A percentile compares a stretch with the other conserved stretches of the same genome.
phyloP scores from a whole-genome alignment of 176 grass and related monocot genomes.

The Carex parvula region DNA sequence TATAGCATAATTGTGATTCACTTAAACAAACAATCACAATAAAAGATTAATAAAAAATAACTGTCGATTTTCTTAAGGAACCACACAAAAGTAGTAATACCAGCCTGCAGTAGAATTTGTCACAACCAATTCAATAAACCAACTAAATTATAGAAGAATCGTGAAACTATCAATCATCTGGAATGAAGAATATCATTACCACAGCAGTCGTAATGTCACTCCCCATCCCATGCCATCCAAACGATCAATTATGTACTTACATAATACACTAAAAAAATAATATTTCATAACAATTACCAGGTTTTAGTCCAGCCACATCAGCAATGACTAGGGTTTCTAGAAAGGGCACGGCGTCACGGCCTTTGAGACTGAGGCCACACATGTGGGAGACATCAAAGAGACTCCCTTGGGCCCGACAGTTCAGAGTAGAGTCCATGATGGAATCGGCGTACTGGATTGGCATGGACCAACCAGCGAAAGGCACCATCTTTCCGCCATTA shows the following conservation, averaged over 20 bases:
- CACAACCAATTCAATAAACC: background rate
- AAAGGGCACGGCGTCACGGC: constrained; percentile 55
- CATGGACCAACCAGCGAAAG: constrained; percentile 97
- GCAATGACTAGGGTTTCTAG: constrained; percentile 88
- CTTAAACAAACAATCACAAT: background rate
- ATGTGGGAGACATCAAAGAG: constrained; percentile 99
- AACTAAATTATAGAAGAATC: background rate
- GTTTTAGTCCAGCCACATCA: constrained; percentile 57
- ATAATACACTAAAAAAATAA: background rate
- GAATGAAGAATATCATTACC: background rate
- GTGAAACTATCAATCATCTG: background rate
- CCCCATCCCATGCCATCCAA: background rate
- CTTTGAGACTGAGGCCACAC: constrained; percentile 78
- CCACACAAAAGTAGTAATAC: background rate
- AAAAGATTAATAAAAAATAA: background rate
- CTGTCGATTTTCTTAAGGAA: background rate
- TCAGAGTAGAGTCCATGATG: constrained; percentile 99
- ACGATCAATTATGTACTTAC: background rate
- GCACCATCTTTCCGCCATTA: constrained; percentile 92
- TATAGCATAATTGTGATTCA: background rate
- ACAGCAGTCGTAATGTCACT: background rate
- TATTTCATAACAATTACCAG: constrained; percentile 25
- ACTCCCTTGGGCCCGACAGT: constrained; percentile 74
- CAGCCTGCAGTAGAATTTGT: background rate
- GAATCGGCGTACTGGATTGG: constrained; percentile 97